Conservation (phyloP, 2,329 filamentous ascomycete species). For the Nemania abortiva region DNA sequence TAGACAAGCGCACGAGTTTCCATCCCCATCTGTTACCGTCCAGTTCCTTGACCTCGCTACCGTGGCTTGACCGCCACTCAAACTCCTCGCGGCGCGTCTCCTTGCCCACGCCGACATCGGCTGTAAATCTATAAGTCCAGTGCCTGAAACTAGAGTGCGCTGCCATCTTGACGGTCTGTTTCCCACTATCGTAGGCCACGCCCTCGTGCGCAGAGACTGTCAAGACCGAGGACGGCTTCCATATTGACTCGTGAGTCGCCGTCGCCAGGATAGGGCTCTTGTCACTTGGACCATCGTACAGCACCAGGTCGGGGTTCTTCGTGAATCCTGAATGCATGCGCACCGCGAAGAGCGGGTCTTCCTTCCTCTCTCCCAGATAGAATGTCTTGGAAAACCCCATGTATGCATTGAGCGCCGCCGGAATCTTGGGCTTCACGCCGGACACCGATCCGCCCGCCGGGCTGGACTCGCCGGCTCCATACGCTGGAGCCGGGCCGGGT, state of each 20-base stretch:
- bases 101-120: slow-evolving; percentile 45
- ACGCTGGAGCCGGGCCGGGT: slow-evolving; percentile 24
- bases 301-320: slow-evolving; percentile 48
- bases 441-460: slow-evolving; percentile 6
- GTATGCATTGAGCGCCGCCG: slow-evolving; percentile 34
- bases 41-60: slow-evolving; percentile 52
- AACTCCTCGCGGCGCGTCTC: slow-evolving; percentile 53
- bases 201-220: slow-evolving; percentile 45
- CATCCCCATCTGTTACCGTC: slow-evolving; percentile 53
- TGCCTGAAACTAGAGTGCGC: slow-evolving; percentile 18
- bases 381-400: slow-evolving; percentile 27
- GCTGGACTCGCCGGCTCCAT: slow-evolving; percentile 17
- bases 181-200: slow-evolving; percentile 30
- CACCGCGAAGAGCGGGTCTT: slow-evolving; percentile 52
- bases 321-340: slow-evolving; percentile 45
- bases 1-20: slow-evolving; percentile 57
- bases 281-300: slow-evolving; percentile 53
- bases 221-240: slow-evolving; percentile 31
- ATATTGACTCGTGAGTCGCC: slow-evolving; percentile 31
- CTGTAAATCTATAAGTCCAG: slow-evolving; percentile 52
- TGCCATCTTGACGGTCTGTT: slow-evolving; percentile 30
- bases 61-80: slow-evolving; percentile 58
- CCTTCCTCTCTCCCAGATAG: slow-evolving; percentile 50
- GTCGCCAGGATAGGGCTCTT: slow-evolving; percentile 49
- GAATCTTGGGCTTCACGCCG: slow-evolving; percentile 19